A percentile compares a stretch with the other conserved stretches of the same genome.
These are phyloP conservation scores for Phyllosticta ampelicida DNA, from an alignment of 2,329 filamentous ascomycete genomes.

Conservation along the genomic window DNA sequence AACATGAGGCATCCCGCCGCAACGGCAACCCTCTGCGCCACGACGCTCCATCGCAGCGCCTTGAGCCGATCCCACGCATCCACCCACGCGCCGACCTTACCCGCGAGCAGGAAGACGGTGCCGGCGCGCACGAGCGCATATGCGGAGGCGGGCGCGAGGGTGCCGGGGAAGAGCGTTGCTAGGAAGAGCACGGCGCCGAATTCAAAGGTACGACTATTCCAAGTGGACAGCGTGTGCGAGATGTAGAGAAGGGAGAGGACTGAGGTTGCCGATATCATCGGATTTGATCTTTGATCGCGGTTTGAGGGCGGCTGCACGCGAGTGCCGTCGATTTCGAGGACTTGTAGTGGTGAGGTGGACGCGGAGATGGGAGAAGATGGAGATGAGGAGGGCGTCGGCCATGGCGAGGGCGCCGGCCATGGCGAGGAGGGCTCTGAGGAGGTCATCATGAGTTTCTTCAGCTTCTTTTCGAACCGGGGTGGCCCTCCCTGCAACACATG, in stretches of 20 bases:
- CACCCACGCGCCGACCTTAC: slow-evolving; percentile 47
- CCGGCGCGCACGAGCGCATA: slow-evolving; percentile 54
- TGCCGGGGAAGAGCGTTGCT: slow-evolving; percentile 37
- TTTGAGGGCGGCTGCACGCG: neutral
- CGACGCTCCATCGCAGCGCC: slow-evolving; percentile 21
- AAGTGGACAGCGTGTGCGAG: slow-evolving; percentile 39
- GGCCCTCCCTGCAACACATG: too few species aligned
- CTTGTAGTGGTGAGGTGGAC: neutral
- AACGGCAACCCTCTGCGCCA: neutral
- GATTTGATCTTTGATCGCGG: neutral
- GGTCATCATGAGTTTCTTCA: neutral
- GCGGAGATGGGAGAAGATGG: neutral
- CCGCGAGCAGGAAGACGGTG: slow-evolving; percentile 48
- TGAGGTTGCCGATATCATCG: neutral
- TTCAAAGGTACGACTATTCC: slow-evolving; percentile 40
- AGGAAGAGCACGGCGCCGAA: slow-evolving; percentile 41
- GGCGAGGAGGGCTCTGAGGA: neutral
- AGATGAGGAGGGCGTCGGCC: neutral
- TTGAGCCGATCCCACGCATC: slow-evolving; percentile 39
- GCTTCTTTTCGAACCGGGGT: neutral
- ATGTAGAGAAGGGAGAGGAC: slow-evolving; percentile 26
- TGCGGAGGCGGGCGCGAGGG: slow-evolving; percentile 55
- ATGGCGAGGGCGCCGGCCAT: neutral
- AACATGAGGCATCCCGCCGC: neutral
- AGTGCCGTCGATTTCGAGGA: neutral